Evolutionary conservation across 2,329 filamentous ascomycete genomes (phyloP).

Genomic region (Ceratocystis albifundus): DNA sequence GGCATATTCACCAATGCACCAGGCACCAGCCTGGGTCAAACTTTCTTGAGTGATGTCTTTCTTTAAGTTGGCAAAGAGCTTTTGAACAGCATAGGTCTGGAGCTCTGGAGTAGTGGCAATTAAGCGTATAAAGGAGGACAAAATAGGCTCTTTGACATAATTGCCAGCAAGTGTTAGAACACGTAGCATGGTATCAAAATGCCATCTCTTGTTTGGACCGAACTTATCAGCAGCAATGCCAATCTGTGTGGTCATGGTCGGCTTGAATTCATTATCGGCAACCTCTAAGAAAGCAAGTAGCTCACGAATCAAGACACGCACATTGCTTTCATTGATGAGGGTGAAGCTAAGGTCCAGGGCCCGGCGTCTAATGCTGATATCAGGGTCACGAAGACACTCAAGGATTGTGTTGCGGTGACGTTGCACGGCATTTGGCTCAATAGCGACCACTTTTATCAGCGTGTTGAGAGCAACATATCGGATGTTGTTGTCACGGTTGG

Average conservation of each 20-base stretch:
- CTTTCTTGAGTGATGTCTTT: slow-evolving; percentile 98
- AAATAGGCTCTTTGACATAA: slow-evolving; percentile 93
- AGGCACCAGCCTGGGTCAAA: slow-evolving; percentile 80
- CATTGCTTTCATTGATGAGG: slow-evolving; percentile 91
- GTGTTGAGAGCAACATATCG: slow-evolving; percentile 96
- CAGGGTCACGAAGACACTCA: slow-evolving; percentile 88
- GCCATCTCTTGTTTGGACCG: slow-evolving; percentile 95
- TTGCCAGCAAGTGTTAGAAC: slow-evolving; percentile 89
- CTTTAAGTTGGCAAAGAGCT: slow-evolving; percentile 79
- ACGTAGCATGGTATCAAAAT: slow-evolving; percentile 93
- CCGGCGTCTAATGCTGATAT: slow-evolving; percentile 91
- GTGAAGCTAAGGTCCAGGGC: slow-evolving; percentile 98
- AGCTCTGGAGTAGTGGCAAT: slow-evolving; percentile 90
- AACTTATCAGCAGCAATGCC: slow-evolving; percentile 93
- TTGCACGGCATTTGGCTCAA: slow-evolving; percentile 95
- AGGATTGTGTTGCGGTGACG: slow-evolving; percentile 94
- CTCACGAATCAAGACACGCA: slow-evolving; percentile 84
- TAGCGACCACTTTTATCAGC: slow-evolving; percentile 92
- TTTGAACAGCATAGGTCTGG: slow-evolving; percentile 93
- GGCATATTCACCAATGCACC: slow-evolving; percentile 96
- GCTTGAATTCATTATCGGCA: slow-evolving; percentile 97
- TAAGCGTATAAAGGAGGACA: slow-evolving; percentile 90
- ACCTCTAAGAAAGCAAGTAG: slow-evolving; percentile 91
- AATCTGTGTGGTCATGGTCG: slow-evolving; percentile 95
- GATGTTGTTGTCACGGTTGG: slow-evolving; percentile 99